phyloP scores from a whole-genome alignment of 2,329 filamentous ascomycete species.

The Xylariaceae sp. region DNA sequence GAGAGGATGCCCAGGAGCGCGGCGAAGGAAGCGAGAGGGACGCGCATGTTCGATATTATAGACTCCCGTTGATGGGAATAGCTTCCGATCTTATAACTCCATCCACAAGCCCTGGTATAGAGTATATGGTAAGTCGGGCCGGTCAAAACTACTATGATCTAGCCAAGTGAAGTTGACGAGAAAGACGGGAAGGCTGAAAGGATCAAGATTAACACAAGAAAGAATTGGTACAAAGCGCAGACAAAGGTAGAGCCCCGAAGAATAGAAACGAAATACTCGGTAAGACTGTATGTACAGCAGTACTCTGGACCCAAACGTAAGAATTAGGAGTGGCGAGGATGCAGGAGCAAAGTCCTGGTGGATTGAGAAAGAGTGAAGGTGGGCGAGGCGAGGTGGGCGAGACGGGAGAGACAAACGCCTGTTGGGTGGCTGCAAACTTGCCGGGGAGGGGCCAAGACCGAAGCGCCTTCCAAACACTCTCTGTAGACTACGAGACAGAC shows the following conservation, averaged over 20 bases:
- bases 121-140: background rate
- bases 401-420: constrained; percentile 10
- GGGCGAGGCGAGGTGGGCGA: background rate
- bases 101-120: constrained; percentile 16
- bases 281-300: background rate
- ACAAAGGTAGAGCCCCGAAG: background rate
- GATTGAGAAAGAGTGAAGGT: background rate
- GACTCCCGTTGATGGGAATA: constrained; percentile 22
- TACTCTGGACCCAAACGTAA: background rate
- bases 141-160: background rate
- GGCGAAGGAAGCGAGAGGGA: constrained; percentile 25
- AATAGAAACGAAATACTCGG: background rate
- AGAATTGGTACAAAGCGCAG: background rate
- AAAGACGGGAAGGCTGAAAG: constrained; percentile 2
- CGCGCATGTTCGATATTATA: constrained; percentile 26
- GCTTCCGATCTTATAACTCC: constrained; percentile 21
- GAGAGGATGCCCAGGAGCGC: constrained; percentile 27
- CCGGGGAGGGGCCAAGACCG: constrained; percentile 5
- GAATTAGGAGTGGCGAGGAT: constrained; percentile 1
- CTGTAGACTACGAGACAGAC: background rate
- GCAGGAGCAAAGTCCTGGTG: constrained; percentile 6
- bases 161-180: too few species aligned
- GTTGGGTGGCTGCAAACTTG: constrained; percentile 12
- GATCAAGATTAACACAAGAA: constrained; percentile 4
- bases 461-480: background rate